These are phyloP conservation scores for Fusarium keratoplasticum DNA, from an alignment of 2,329 filamentous ascomycete species.

Conservation along the genomic window DNA sequence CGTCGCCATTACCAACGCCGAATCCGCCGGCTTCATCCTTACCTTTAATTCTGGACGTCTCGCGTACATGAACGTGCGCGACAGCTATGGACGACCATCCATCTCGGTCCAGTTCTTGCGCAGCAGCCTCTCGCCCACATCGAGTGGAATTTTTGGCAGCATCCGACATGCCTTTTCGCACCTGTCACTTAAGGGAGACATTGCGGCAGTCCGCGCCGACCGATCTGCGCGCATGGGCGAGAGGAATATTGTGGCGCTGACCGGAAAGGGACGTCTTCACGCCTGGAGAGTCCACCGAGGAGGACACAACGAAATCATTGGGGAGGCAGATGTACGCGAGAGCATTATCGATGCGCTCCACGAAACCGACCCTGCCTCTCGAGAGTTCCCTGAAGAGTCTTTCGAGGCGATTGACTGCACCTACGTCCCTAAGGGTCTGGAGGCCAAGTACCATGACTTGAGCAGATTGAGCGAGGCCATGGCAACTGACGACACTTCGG, in stretches of 20 bases:
- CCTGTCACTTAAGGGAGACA: slow-evolving; percentile 77
- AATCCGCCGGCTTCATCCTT: slow-evolving; percentile 86
- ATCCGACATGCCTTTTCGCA: slow-evolving; percentile 81
- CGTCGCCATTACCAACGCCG: slow-evolving; percentile 82
- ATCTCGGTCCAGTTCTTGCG: slow-evolving; percentile 84
- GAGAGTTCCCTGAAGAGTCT: slow-evolving; percentile 64
- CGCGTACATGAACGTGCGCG: slow-evolving; percentile 86
- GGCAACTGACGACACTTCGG: slow-evolving; percentile 60
- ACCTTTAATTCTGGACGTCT: slow-evolving; percentile 87
- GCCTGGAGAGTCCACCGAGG: slow-evolving; percentile 91
- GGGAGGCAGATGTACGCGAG: slow-evolving; percentile 77
- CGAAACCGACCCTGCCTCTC: slow-evolving; percentile 61
- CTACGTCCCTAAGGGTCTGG: slow-evolving; percentile 68
- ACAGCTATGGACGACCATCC: slow-evolving; percentile 85
- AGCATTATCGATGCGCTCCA: slow-evolving; percentile 72
- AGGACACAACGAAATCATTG: slow-evolving; percentile 80
- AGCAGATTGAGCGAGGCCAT: slow-evolving; percentile 64
- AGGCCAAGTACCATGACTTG: slow-evolving; percentile 61
- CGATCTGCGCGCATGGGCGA: slow-evolving; percentile 80
- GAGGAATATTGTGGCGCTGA: slow-evolving; percentile 84
- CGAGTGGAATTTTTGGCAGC: slow-evolving; percentile 81
- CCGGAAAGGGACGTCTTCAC: slow-evolving; percentile 81
- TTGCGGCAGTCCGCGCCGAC: slow-evolving; percentile 83
- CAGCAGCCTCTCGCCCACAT: slow-evolving; percentile 65
- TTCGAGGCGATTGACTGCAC: slow-evolving; percentile 85